Conservation (phyloP, 805 yeast species). For the Candida golubevii region DNA sequence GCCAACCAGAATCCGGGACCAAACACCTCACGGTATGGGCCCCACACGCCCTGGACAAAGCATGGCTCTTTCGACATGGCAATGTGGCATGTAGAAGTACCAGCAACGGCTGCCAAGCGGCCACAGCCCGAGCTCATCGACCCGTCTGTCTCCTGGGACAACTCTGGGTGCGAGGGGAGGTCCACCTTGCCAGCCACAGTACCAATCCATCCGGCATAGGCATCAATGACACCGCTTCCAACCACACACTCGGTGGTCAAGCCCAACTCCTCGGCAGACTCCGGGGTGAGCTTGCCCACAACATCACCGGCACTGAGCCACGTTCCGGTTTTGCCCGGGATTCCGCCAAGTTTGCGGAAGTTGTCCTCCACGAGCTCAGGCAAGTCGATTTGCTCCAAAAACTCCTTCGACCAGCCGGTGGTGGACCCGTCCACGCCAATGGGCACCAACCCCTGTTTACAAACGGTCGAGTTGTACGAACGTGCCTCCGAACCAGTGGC, state of each 20-base stretch:
- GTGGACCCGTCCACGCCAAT: constrained; percentile 82
- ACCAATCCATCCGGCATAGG: constrained; percentile 98
- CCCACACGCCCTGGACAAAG: constrained; percentile 97
- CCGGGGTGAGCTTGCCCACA: constrained; percentile 65
- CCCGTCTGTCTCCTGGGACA: constrained; percentile 40
- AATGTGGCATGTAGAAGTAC: constrained; percentile 96
- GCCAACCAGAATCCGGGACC: constrained; percentile 92
- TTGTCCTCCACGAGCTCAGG: constrained; percentile 74
- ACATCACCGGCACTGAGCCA: constrained; percentile 86
- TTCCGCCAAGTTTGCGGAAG: constrained; percentile 80
- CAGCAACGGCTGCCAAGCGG: constrained; percentile 95
- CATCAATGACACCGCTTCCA: constrained; percentile 95
- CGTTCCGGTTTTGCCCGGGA: constrained; percentile 64
- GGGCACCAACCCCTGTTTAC: constrained; percentile 95
- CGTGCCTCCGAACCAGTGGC: constrained; percentile 88
- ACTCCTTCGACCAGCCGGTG: constrained; percentile 88
- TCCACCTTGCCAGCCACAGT: constrained; percentile 91
- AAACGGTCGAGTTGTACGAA: constrained; percentile 84
- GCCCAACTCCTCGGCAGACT: constrained; percentile 80
- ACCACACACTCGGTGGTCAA: constrained; percentile 75
- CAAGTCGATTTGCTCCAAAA: constrained; percentile 62
- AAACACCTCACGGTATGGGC: constrained; percentile 91
- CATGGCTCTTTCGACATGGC: constrained; percentile 79
- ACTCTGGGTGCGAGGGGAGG: constrained; percentile 48
- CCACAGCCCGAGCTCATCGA: constrained; percentile 63